Percentiles rank a stretch among this genome's conserved stretches.
Evolutionary conservation across 2,329 filamentous ascomycete genomes (phyloP).

Genomic region (Sclerotinia subarctica): DNA sequence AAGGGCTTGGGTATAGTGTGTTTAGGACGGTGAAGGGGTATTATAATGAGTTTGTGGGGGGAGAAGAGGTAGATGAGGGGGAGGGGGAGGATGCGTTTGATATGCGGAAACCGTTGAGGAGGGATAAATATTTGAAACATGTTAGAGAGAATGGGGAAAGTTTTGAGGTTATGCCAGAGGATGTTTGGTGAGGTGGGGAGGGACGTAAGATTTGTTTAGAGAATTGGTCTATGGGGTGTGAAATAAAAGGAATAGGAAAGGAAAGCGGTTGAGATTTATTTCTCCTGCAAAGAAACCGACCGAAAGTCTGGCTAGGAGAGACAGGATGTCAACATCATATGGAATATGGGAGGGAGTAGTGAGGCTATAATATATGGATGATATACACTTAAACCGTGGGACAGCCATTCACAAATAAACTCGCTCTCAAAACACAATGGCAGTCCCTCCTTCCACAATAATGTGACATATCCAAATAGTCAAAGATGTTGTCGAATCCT

Average conservation of each 20-base stretch:
- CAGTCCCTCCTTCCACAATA: neutral
- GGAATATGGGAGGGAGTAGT: neutral
- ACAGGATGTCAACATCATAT: neutral
- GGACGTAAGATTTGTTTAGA: neutral
- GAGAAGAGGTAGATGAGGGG: constrained; percentile 61
- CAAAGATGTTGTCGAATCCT: too few relatives aligned
- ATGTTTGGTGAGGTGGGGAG: constrained; percentile 66
- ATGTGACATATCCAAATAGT: too few relatives aligned
- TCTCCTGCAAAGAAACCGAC: neutral
- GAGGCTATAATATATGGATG: neutral
- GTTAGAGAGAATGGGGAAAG: constrained; percentile 77
- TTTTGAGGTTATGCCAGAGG: constrained; percentile 72
- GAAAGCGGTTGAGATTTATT: constrained; percentile 1
- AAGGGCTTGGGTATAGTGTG: constrained; percentile 86
- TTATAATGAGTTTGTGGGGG: constrained; percentile 78
- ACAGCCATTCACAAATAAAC: neutral
- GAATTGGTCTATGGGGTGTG: neutral
- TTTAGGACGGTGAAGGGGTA: constrained; percentile 88
- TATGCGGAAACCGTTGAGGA: constrained; percentile 88
- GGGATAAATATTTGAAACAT: constrained; percentile 73
- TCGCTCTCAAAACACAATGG: neutral
- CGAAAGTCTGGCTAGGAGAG: neutral
- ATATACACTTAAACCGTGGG: neutral
- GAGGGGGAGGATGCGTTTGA: constrained; percentile 93
- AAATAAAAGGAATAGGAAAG: neutral